phyloP scores from a whole-genome alignment of 768 basidiomycete species.

The Cantharellus cinnabarinus region DNA sequence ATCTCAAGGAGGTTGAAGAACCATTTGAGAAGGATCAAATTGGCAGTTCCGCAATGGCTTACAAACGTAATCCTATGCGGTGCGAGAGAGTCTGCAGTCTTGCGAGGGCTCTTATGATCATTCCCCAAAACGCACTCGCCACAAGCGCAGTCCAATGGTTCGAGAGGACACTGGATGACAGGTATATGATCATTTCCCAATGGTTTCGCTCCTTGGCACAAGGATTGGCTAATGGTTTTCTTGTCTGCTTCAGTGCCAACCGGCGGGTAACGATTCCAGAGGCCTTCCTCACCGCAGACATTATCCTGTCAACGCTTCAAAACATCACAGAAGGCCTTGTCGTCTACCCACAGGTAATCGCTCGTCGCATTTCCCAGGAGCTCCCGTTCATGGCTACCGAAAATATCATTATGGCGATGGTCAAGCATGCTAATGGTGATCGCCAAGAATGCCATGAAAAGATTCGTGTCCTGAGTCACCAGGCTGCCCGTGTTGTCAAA shows the following conservation, averaged over 20 bases:
- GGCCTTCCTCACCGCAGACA: slow-evolving; percentile 92
- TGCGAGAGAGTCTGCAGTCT: slow-evolving; percentile 94
- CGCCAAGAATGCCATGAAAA: slow-evolving; percentile 94
- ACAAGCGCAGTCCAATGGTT: slow-evolving; percentile 95
- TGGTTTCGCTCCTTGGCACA: neutral
- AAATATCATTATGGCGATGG: slow-evolving; percentile 98
- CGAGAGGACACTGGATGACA: slow-evolving; percentile 93
- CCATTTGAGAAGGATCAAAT: slow-evolving; percentile 99
- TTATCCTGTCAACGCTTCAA: slow-evolving; percentile 83
- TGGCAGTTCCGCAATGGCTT: slow-evolving; percentile 93
- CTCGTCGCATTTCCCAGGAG: slow-evolving; percentile 77
- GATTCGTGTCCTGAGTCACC: slow-evolving; percentile 68
- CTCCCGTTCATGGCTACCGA: slow-evolving; percentile 99
- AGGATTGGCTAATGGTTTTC: neutral
- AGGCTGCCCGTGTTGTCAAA: slow-evolving; percentile 89
- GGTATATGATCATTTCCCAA: slow-evolving; percentile 22
- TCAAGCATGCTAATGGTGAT: slow-evolving; percentile 73
- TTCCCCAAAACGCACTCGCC: slow-evolving; percentile 93
- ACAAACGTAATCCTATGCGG: slow-evolving; percentile 99
- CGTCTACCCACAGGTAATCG: slow-evolving; percentile 95
- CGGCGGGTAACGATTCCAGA: slow-evolving; percentile 91
- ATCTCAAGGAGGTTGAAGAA: slow-evolving; percentile 97
- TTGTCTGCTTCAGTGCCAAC: slow-evolving; percentile 45
- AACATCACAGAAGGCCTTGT: slow-evolving; percentile 97
- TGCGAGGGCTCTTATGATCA: slow-evolving; percentile 83